Conservation (phyloP, 176 grass and related monocot genomes). For the Bonia amplexicaulis region DNA sequence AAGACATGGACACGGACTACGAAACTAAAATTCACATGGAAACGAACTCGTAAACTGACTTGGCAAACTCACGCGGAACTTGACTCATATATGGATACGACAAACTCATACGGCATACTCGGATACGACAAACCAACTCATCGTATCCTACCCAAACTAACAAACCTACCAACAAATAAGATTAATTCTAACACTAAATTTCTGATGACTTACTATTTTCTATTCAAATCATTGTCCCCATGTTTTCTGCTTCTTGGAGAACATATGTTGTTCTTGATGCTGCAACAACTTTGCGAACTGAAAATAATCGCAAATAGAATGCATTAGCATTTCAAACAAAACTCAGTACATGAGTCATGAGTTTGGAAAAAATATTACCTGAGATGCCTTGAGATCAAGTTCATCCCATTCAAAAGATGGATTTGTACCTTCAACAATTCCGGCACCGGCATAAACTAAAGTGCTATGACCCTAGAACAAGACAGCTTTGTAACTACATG, state of each 20-base stretch:
- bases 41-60: too few relatives aligned
- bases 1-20: too few relatives aligned
- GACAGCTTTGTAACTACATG: not conserved
- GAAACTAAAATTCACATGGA: too few relatives aligned
- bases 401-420: constrained; percentile 89
- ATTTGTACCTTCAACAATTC: constrained; percentile 90
- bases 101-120: too few relatives aligned
- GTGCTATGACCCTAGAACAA: constrained; percentile 62
- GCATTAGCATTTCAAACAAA: constrained; percentile 16
- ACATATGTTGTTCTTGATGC: constrained; percentile 47
- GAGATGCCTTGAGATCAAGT: constrained; percentile 81
- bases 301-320: not conserved
- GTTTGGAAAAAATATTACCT: constrained; percentile 35
- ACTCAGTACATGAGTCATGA: not conserved
- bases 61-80: too few relatives aligned
- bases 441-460: constrained; percentile 77
- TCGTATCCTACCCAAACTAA: too few relatives aligned
- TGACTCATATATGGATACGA: too few relatives aligned
- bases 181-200: too few relatives aligned
- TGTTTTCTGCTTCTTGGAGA: constrained; percentile 54
- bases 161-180: too few relatives aligned
- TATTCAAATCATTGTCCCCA: constrained; percentile 44
- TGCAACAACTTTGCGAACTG: constrained; percentile 81
- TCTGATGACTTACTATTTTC: constrained; percentile 29
- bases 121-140: too few relatives aligned